Evolutionary conservation across 805 yeast genomes (phyloP).

Genomic region (Metschnikowia noctiluminum): DNA sequence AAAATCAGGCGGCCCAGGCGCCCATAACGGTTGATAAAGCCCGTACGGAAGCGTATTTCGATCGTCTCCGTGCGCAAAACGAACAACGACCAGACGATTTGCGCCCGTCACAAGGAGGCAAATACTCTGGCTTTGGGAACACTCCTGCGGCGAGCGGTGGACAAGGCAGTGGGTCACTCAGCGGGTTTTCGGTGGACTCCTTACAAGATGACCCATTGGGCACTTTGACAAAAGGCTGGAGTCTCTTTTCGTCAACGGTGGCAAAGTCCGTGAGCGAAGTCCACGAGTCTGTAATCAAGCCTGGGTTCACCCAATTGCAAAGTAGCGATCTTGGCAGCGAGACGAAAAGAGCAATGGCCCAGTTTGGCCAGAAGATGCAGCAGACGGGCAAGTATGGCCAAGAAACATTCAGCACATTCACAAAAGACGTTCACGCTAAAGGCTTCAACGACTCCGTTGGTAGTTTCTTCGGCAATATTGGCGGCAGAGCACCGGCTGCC

Average conservation of each 20-base stretch:
- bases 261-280: conserved; percentile 82
- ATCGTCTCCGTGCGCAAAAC: conserved; percentile 71
- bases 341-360: conserved; percentile 91
- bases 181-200: conserved; percentile 62
- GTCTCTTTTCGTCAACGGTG: conserved; percentile 81
- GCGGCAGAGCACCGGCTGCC: conserved; percentile 25
- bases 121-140: conserved; percentile 87
- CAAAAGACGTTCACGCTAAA: conserved; percentile 41
- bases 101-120: conserved; percentile 94
- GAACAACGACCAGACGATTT: conserved; percentile 68
- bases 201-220: conserved; percentile 84
- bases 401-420: conserved; percentile 59
- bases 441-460: conserved; percentile 34
- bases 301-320: conserved; percentile 75
- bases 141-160: conserved; percentile 51
- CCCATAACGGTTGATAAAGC: conserved; percentile 39
- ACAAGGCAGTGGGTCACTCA: conserved; percentile 40
- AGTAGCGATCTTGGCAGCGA: conserved; percentile 77
- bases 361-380: conserved; percentile 91
- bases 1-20: conserved; percentile 19
- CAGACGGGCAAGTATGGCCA: conserved; percentile 79
- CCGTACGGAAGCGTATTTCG: conserved; percentile 81
- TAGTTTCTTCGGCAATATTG: conserved; percentile 48
- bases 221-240: conserved; percentile 92
- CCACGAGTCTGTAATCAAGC: conserved; percentile 83